Conservation (phyloP, 1,284 basidiomycete species). For the Violaceomyces palustris region DNA sequence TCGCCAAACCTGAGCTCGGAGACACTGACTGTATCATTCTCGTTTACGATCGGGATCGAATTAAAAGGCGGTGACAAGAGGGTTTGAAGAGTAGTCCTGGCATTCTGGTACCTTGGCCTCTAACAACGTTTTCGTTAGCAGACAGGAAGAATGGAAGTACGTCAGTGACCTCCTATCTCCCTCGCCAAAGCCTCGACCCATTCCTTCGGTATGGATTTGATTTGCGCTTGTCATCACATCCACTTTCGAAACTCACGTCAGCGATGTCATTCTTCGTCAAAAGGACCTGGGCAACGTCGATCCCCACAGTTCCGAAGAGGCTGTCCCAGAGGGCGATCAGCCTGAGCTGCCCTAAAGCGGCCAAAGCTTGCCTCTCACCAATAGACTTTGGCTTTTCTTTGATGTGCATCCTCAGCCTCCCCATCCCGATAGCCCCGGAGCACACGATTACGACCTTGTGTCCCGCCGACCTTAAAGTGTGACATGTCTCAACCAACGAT, state of each 20-base stretch:
- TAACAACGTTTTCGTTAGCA: too few relatives aligned
- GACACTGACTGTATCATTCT: conserved; percentile 51
- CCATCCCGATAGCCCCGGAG: conserved; percentile 93
- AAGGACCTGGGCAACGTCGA: conserved; percentile 91
- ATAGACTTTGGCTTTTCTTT: conserved; percentile 74
- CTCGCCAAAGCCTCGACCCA: neutral
- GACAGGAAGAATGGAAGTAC: too few relatives aligned
- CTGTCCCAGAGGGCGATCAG: conserved; percentile 96
- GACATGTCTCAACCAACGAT: conserved; percentile 84
- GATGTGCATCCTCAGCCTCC: conserved; percentile 82
- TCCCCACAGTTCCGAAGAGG: conserved; percentile 83
- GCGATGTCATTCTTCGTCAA: conserved; percentile 93
- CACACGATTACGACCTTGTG: conserved; percentile 93
- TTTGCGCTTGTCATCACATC: neutral
- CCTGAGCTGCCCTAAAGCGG: conserved; percentile 91
- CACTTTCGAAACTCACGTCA: conserved; percentile 63
- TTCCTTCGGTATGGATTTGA: neutral
- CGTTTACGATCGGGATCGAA: conserved; percentile 51
- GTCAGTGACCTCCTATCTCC: too few relatives aligned
- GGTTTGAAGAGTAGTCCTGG: conserved; percentile 44
- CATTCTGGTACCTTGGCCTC: conserved; percentile 45
- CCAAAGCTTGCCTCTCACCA: conserved; percentile 88
- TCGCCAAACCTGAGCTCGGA: conserved; percentile 97
- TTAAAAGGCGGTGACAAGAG: conserved; percentile 36
- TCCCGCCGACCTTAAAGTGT: conserved; percentile 69